A percentile compares a stretch with the other conserved stretches of the same genome.
Conservation (phyloP, 2,329 filamentous ascomycete genomes). For the Dendryphion nanum region DNA sequence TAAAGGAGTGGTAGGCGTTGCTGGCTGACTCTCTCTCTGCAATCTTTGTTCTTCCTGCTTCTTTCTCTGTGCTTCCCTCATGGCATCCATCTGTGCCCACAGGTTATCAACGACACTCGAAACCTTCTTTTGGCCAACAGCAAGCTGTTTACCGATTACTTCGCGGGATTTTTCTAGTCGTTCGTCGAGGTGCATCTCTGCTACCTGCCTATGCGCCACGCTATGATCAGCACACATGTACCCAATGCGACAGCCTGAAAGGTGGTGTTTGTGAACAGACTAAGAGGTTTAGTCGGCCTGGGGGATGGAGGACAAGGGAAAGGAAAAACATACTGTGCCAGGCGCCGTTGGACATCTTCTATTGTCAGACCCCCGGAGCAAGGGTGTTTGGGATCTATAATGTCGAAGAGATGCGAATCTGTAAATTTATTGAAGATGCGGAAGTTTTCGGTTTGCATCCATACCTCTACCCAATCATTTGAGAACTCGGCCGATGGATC, state of each 20-base stretch:
- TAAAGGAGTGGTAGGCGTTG: no score
- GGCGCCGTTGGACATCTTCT: constrained; percentile 86
- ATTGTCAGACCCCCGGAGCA: constrained; percentile 90
- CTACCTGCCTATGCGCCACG: constrained; percentile 63
- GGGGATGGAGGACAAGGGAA: constrained; percentile 11
- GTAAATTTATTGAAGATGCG: constrained; percentile 72
- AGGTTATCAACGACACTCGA: constrained; percentile 82
- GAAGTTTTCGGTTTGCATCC: constrained; percentile 88
- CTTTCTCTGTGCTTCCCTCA: constrained; percentile 71
- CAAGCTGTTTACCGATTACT: constrained; percentile 83
- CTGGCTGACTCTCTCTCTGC: constrained; percentile 31
- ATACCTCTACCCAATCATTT: constrained; percentile 79
- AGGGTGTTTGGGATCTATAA: constrained; percentile 89
- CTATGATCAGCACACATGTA: constrained; percentile 37
- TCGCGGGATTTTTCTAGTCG: constrained; percentile 80
- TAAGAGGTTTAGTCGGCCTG: constrained; percentile 27
- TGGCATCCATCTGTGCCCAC: constrained; percentile 84
- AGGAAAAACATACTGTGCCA: constrained; percentile 60
- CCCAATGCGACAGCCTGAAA: constrained; percentile 28
- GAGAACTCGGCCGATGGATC: constrained; percentile 86
- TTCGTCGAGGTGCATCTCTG: constrained; percentile 91
- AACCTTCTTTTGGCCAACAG: constrained; percentile 83
- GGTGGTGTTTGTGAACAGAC: constrained; percentile 27
- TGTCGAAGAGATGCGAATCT: constrained; percentile 88
- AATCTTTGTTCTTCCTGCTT: constrained; percentile 56